Percentiles rank a stretch among this genome's conserved stretches.
Conservation (phyloP, 2,329 filamentous ascomycete species). For the Diaporthe velutina region DNA sequence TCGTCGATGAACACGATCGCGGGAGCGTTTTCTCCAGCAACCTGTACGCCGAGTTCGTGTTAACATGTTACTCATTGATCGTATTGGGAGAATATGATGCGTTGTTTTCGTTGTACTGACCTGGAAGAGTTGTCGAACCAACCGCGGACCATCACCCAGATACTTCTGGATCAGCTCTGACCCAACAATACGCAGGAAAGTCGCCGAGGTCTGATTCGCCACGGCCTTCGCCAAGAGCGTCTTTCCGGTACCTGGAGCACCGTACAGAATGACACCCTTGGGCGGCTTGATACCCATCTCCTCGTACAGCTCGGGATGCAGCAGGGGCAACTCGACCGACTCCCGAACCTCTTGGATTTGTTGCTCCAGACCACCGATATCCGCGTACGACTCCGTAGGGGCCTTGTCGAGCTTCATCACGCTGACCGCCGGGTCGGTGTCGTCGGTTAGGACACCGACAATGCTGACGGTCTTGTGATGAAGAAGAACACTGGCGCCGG, state of each 20-base stretch:
- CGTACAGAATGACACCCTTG: constrained; percentile 99
- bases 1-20: constrained; percentile 99
- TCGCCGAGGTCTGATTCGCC: constrained; percentile 98
- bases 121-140: constrained; percentile 96
- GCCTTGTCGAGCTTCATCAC: constrained; percentile 99
- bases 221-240: constrained; percentile 96
- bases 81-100: not conserved
- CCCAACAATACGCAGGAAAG: constrained; percentile 96
- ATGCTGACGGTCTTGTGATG: constrained; percentile 99
- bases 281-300: constrained; percentile 99
- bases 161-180: constrained; percentile 99
- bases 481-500: constrained; percentile 92
- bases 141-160: constrained; percentile 91
- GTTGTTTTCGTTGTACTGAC: constrained; percentile 53
- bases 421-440: constrained; percentile 93
- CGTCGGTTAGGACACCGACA: constrained; percentile 95
- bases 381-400: constrained; percentile 96
- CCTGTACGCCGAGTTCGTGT: constrained; percentile 56
- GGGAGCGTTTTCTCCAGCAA: constrained; percentile 94
- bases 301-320: constrained; percentile 97
- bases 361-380: constrained; percentile 94
- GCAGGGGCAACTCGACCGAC: constrained; percentile 92
- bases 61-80: not conserved
- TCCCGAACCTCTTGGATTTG: constrained; percentile 99
- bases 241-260: constrained; percentile 96